Evolutionary conservation across 2,329 filamentous ascomycete species (phyloP), one percentile per base, ranked within the genome.

Genomic region (Tolypocladium ovalisporum): DNA sequence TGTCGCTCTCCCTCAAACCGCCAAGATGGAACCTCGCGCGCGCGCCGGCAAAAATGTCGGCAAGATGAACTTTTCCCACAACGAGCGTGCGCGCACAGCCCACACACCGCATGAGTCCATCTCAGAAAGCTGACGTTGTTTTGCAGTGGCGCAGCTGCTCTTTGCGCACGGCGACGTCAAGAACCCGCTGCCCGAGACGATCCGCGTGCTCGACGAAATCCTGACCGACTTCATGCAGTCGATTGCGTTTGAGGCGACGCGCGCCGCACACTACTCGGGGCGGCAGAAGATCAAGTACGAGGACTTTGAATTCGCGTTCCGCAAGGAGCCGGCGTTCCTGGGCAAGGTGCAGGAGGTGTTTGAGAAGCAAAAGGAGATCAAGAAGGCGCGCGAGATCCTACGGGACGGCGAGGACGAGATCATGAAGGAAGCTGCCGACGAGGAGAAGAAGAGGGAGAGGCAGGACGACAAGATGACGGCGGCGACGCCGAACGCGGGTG

Each of bases 221-320:
- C 84, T 96, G 60, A 96, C 92, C 61, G 94, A 97, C 76, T 97
- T 96, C 78, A 90, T 97, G 70, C 90, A 96, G 70, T 90, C 94
- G 71, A 86, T 94, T 56, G 93, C 89, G 73, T 94, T 96, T 76
- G 87, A 90, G 68, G 93, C 94, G 4, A 90, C 91, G 5, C 85
- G 89, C 51, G 86, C 87, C 56, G 94, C 94, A 0, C 86, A 89
- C 70, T 90, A 96, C 72, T 86, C 89, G 2, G 88, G 91, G 0
- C 88, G 94, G 2, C 90, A 96, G 67, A 99, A 99, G 75, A 91
- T 99, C 75, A 99, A 99, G 72, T 89, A 96, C 67, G 93, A 97
- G 67, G 94, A 99, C 73, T 96, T 99, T 75, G 91, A 95, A 68
- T 99, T 96, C 73, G 90, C 91, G 42, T 83, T 97, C 64, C 84